Evolutionary conservation across 73 alveolate genomes (phyloP), one percentile per base, ranked within the genome.

Genomic region (Paraurostyla sp.): DNA sequence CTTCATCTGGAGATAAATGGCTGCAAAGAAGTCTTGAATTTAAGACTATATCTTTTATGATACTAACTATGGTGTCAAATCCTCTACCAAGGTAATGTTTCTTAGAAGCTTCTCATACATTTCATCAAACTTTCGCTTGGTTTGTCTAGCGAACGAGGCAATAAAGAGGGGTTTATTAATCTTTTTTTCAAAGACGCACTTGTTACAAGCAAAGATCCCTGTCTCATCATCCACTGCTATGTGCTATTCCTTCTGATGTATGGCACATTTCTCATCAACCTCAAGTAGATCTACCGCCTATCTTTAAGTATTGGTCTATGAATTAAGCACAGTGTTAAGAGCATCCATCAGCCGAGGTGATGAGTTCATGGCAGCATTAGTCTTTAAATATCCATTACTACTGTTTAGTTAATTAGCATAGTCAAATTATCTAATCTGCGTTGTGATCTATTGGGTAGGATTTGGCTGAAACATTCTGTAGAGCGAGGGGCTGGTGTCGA

Each of bases 401-500:
- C 51, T 60, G 49, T 50, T 50, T 60, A 60, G 25, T 27, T 23
- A 7, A 16, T 23, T 50, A 27, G 78, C 6, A 60, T 60, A 60
- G 32, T 60, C 78, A 50, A 60, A 60, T 9, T 45, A 60, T 60
- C 78, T 60, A 30, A 60, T 60, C 25, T 60, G 50, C 4, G 78
- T 60, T 20, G 78, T 13, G 9, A 60, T 60, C 32, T 60, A 29
- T 32, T 60, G 49, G 4, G 78, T 16, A 60, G 78, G 78, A 60
- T 60, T 60, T 20, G 40, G 51, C 32, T 60, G 25, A 23, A 60
- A 60, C 78, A 60, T 60, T 25, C 78, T 25, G 22, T 29, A 50
- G 16, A 60, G 78, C 4, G 78, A 60, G 32, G 78, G 78, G 78
- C 78, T 60, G 45, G 78, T 60, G 50, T 60, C 78, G 25, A 27